phyloP scores from a whole-genome alignment of 768 basidiomycete species.

The Pleurotus tuber-regium region DNA sequence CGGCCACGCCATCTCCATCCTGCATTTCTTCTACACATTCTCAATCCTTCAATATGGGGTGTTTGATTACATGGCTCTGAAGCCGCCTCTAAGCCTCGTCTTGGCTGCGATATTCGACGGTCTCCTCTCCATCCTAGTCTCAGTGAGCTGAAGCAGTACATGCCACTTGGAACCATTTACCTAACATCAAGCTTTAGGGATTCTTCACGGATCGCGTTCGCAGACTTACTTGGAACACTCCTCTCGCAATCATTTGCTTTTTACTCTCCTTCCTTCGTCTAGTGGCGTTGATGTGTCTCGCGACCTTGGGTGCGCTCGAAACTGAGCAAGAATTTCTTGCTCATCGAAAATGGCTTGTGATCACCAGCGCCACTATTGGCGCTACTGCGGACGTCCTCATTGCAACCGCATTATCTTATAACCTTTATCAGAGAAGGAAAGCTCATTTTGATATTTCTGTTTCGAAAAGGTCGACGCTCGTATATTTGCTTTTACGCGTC shows the following conservation, averaged over 20 bases:
- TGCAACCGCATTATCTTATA: background rate
- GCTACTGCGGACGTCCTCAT: background rate
- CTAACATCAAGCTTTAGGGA: background rate
- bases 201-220: background rate
- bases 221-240: background rate
- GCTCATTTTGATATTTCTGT: background rate
- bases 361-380: background rate
- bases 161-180: background rate
- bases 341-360: slow-evolving; percentile 1
- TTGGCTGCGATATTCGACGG: slow-evolving; percentile 3
- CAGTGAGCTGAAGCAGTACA: background rate
- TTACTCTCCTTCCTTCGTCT: background rate
- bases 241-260: background rate
- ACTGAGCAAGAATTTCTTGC: background rate
- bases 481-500: too few relatives aligned
- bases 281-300: background rate
- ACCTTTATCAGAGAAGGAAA: slow-evolving; percentile 1
- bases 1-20: background rate
- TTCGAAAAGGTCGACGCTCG: background rate
- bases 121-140: slow-evolving; percentile 1
- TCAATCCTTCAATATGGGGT: slow-evolving; percentile 1
- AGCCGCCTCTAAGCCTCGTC: background rate
- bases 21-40: slow-evolving; percentile 1
- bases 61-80: background rate
- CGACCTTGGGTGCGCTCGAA: background rate